Evolutionary conservation across 805 yeast species (phyloP).

Genomic region (Phaffomyces thermotolerans): DNA sequence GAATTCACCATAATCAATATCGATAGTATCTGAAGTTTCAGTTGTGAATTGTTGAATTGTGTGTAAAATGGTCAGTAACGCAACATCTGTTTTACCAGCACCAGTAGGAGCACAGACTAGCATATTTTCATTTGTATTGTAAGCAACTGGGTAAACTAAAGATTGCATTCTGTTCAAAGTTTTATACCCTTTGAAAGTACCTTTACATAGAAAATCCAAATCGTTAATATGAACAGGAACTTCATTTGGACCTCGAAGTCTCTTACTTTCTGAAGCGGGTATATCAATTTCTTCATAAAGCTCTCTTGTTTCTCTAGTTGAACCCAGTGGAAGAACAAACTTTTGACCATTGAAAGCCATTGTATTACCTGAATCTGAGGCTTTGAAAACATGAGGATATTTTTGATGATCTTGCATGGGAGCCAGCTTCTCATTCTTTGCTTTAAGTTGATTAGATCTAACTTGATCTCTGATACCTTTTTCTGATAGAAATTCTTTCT

Average conservation of each 20-base stretch:
- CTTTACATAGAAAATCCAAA: slow-evolving; percentile 71
- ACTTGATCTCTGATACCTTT: slow-evolving; percentile 50
- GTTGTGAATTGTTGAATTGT: slow-evolving; percentile 66
- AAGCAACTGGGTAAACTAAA: slow-evolving; percentile 85
- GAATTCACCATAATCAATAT: slow-evolving; percentile 75
- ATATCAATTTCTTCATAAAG: slow-evolving; percentile 75
- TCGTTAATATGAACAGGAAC: slow-evolving; percentile 50
- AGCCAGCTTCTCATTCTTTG: slow-evolving; percentile 42
- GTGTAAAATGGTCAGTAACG: slow-evolving; percentile 71
- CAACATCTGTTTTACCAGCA: slow-evolving; percentile 96
- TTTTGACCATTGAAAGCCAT: slow-evolving; percentile 78
- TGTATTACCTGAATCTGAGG: slow-evolving; percentile 59
- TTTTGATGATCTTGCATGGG: slow-evolving; percentile 39
- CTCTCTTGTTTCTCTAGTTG: slow-evolving; percentile 55
- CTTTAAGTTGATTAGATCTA: slow-evolving; percentile 39
- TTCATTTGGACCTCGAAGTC: slow-evolving; percentile 31
- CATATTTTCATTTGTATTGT: slow-evolving; percentile 90
- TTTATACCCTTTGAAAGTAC: slow-evolving; percentile 75
- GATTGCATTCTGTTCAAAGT: slow-evolving; percentile 85
- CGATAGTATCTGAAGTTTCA: slow-evolving; percentile 44
- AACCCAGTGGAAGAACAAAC: slow-evolving; percentile 73
- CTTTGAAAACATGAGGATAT: slow-evolving; percentile 84
- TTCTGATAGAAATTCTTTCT: slow-evolving; percentile 37
- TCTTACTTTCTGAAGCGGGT: slow-evolving; percentile 58
- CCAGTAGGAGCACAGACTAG: slow-evolving; percentile 96